Conservation (phyloP, 2,329 filamentous ascomycete genomes). For the Cordyceps farinosa region DNA sequence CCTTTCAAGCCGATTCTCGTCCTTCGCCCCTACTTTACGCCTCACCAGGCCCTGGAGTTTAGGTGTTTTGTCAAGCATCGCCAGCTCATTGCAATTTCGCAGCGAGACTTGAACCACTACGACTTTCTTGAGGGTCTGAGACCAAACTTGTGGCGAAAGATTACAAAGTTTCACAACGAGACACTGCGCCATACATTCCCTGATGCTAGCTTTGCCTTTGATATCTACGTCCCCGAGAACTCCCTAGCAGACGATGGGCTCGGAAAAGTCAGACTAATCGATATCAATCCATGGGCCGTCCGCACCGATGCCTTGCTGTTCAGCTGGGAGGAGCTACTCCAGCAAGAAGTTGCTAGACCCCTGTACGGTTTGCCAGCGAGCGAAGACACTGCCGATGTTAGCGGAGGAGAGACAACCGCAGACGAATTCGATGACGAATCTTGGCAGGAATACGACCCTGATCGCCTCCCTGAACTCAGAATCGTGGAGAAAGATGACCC, state of each 20-base stretch:
- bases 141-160: slow-evolving; percentile 61
- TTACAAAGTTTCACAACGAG: slow-evolving; percentile 73
- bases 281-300: slow-evolving; percentile 92
- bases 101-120: slow-evolving; percentile 88
- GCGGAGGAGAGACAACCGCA: slow-evolving; percentile 36
- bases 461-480: slow-evolving; percentile 72
- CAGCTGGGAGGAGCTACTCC: slow-evolving; percentile 82
- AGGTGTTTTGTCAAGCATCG: slow-evolving; percentile 88
- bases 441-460: slow-evolving; percentile 49
- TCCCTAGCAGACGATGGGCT: slow-evolving; percentile 55
- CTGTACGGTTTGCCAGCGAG: slow-evolving; percentile 45
- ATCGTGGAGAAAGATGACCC: slow-evolving; percentile 82
- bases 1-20: slow-evolving; percentile 74
- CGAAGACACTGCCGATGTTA: slow-evolving; percentile 31
- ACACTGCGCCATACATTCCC: slow-evolving; percentile 74
- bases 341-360: slow-evolving; percentile 59
- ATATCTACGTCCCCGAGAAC: slow-evolving; percentile 81
- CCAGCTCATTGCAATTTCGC: slow-evolving; percentile 75
- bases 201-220: slow-evolving; percentile 81
- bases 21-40: slow-evolving; percentile 80
- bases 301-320: slow-evolving; percentile 87
- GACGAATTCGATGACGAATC: slow-evolving; percentile 38
- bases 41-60: slow-evolving; percentile 91
- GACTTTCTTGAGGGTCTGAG: slow-evolving; percentile 68
- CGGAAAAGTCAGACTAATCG: slow-evolving; percentile 77